phyloP scores from a whole-genome alignment of 2,329 filamentous ascomycete genomes.

The Penicillium sp. region DNA sequence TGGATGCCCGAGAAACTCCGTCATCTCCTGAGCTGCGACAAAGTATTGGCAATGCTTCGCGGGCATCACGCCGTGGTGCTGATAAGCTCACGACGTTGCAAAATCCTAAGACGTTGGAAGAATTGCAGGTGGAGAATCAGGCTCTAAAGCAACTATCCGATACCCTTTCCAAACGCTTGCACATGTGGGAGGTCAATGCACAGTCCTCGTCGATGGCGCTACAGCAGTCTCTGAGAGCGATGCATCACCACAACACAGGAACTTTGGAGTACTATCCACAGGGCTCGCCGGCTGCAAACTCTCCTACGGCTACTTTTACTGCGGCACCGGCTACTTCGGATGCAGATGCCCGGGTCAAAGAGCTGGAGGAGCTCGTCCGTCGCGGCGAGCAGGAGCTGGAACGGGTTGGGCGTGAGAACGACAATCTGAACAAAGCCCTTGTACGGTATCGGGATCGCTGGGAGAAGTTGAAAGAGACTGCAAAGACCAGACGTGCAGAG shows the following conservation, averaged over 20 bases:
- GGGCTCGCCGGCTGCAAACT: slow-evolving; percentile 31
- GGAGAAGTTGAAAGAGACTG: slow-evolving; percentile 69
- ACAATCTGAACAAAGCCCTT: slow-evolving; percentile 59
- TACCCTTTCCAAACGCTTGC: slow-evolving; percentile 81
- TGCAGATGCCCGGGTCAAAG: slow-evolving; percentile 58
- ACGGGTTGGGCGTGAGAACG: slow-evolving; percentile 62
- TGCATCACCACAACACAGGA: slow-evolving; percentile 44
- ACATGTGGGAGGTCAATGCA: slow-evolving; percentile 88
- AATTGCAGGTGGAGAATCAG: slow-evolving; percentile 84
- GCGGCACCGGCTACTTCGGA: slow-evolving; percentile 31
- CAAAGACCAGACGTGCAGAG: slow-evolving; percentile 46
- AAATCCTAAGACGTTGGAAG: slow-evolving; percentile 72
- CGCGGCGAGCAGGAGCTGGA: slow-evolving; percentile 63
- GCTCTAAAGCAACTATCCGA: slow-evolving; percentile 83
- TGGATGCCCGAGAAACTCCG: slow-evolving; percentile 76
- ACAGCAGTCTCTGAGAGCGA: slow-evolving; percentile 71
- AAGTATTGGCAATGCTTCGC: slow-evolving; percentile 45
- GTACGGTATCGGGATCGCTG: slow-evolving; percentile 64
- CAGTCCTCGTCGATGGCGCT: slow-evolving; percentile 85
- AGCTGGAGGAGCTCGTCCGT: slow-evolving; percentile 68
- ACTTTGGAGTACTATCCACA: slow-evolving; percentile 36
- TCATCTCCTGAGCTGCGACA: slow-evolving; percentile 51
- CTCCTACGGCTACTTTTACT: slow-evolving; percentile 25
- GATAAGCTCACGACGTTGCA: slow-evolving; percentile 39
- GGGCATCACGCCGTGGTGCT: slow-evolving; percentile 19